Base-by-base conservation (phyloP, 202 grass and related monocot genomes). In the Miscanthus sacchariflorus region DNA sequence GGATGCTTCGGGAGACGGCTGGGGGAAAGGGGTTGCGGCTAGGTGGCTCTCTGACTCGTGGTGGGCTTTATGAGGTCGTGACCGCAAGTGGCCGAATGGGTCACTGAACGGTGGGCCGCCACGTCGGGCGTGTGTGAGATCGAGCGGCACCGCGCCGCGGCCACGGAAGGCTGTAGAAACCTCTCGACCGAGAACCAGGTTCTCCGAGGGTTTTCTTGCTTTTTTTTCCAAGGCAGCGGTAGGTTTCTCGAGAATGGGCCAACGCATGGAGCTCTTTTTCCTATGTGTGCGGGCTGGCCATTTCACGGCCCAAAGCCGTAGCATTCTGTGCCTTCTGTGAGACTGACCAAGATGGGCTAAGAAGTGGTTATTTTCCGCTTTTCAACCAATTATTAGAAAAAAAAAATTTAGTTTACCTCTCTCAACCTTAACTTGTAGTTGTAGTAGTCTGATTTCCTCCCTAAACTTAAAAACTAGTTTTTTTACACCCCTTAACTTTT, bases 1-100 rank as follows among this genome's bases (percentile, higher is more conserved):
- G 68, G 81, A 83, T 61, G 69, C 81, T 83, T 83, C 81, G 70
- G 52, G 86, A 83, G 82, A 71, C 81, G 76, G 76, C 54, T 19
- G 68, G 7, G 13, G 25, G 33, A 24, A 40, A 5, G 23, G 36
- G 14, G 49, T 18, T 56, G 30, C 5, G 43, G 68, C 48, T 19
- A 35, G 30, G 9, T 64, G 59, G 59, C 23, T 24, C 21, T 63
- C 18, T n/a, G 58, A 63, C 13, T 59, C 8, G 68, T 19, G 35
- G 49, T 28, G 81, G 81, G 69, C 8, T 61, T 73, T 83, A 83
- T 83, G 35, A 61, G 81, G 52, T 63, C 52, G 50, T 9, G 70
- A 38, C 69, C 50, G 52, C 50, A 1, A 1, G 69, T 70, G 69
- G 81, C 36, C 9, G 36, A 19, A 42, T 83, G 35, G 50, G 68